Percentiles rank a stretch among this genome's conserved stretches.
These are phyloP conservation scores for Biscogniauxia marginata DNA, from an alignment of 2,329 filamentous ascomycete genomes.

Conservation along the genomic window DNA sequence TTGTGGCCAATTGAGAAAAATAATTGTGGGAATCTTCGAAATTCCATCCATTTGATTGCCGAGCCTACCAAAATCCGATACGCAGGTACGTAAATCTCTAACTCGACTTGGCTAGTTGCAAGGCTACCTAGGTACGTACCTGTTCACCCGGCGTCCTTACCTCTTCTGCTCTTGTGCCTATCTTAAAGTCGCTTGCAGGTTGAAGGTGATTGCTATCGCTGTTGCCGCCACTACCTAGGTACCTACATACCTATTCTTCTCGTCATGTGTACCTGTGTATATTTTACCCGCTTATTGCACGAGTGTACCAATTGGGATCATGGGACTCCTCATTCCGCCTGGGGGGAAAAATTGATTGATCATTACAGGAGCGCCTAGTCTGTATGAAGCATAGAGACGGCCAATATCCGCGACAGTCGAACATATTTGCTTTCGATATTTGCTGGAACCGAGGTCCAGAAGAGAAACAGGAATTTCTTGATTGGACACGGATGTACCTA, in stretches of 20 bases:
- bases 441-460: background rate
- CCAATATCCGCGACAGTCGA: too few species aligned
- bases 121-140: background rate
- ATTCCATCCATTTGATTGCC: slow-evolving; percentile 4
- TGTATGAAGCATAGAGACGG: background rate
- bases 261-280: background rate
- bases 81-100: background rate
- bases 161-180: background rate
- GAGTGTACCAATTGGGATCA: background rate
- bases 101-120: background rate
- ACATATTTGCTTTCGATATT: too few species aligned
- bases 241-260: background rate
- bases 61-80: background rate
- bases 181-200: background rate
- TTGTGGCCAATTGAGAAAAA: background rate
- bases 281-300: background rate
- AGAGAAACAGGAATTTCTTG: too few species aligned
- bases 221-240: background rate
- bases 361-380: background rate
- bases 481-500: too few species aligned
- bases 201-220: background rate
- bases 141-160: background rate
- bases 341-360: background rate
- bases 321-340: background rate
- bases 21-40: slow-evolving; percentile 3